These are phyloP conservation scores for Boletus sp. DNA, from an alignment of 768 basidiomycete genomes.

Conservation along the genomic window DNA sequence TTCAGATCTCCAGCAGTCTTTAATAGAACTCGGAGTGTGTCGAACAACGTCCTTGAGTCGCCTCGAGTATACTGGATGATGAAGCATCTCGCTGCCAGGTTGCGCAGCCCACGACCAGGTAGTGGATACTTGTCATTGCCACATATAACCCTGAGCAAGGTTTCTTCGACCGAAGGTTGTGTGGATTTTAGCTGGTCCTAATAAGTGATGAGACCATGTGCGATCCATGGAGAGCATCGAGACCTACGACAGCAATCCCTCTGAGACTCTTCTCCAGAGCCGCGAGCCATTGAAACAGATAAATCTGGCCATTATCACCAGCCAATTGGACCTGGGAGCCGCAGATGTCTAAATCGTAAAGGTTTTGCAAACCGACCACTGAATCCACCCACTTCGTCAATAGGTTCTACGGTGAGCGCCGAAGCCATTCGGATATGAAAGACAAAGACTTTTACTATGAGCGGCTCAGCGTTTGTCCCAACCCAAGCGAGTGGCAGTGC, in stretches of 20 bases:
- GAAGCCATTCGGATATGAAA: constrained; percentile 21
- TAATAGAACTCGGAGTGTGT: constrained; percentile 75
- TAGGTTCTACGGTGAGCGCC: constrained; percentile 25
- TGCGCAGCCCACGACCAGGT: constrained; percentile 84
- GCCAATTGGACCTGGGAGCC: constrained; percentile 55
- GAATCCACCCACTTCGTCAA: constrained; percentile 30
- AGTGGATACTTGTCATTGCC: constrained; percentile 65
- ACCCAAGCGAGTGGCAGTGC: constrained; percentile 16
- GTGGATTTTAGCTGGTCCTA: constrained; percentile 66
- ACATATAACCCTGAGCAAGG: constrained; percentile 64
- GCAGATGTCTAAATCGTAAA: constrained; percentile 12
- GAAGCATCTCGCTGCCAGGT: constrained; percentile 75
- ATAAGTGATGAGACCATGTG: constrained; percentile 1
- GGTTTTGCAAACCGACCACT: not conserved
- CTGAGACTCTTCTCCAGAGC: constrained; percentile 57
- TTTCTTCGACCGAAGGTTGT: constrained; percentile 60
- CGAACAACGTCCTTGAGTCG: constrained; percentile 83
- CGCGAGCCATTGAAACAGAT: constrained; percentile 82
- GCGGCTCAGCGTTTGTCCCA: not conserved
- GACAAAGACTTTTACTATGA: not conserved
- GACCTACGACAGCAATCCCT: constrained; percentile 50
- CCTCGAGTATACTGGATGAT: constrained; percentile 69
- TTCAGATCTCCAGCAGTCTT: constrained; percentile 75
- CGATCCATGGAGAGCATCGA: not conserved
- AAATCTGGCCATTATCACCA: constrained; percentile 77